These are phyloP conservation scores for Bipolaris zeicola DNA, from an alignment of 2,329 filamentous ascomycete species.

Conservation along the genomic window DNA sequence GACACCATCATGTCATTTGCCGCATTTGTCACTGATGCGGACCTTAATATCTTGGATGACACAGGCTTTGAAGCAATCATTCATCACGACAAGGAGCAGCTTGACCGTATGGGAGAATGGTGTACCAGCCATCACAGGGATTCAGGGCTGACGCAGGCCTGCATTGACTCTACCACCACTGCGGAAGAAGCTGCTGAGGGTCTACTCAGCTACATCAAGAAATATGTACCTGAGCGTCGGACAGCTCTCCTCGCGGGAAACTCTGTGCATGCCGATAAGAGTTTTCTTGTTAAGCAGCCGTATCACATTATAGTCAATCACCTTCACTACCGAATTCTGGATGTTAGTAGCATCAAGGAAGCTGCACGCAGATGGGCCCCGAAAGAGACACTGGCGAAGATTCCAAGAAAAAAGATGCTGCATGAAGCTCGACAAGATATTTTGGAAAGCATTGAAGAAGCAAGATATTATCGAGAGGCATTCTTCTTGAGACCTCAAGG, in stretches of 20 bases:
- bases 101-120: slow-evolving; percentile 87
- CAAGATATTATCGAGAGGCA: slow-evolving; percentile 75
- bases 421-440: slow-evolving; percentile 91
- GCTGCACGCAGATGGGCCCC: slow-evolving; percentile 81
- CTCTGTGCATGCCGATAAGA: slow-evolving; percentile 86
- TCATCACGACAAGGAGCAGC: slow-evolving; percentile 70
- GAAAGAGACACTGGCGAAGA: slow-evolving; percentile 62
- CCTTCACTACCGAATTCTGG: slow-evolving; percentile 87
- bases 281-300: slow-evolving; percentile 76
- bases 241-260: slow-evolving; percentile 85
- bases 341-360: slow-evolving; percentile 93
- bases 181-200: slow-evolving; percentile 72
- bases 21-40: slow-evolving; percentile 84
- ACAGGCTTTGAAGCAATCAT: slow-evolving; percentile 80
- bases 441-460: slow-evolving; percentile 92
- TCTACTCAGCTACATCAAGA: slow-evolving; percentile 78
- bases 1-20: slow-evolving; percentile 91
- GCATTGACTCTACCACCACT: slow-evolving; percentile 73
- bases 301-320: slow-evolving; percentile 76
- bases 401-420: slow-evolving; percentile 73
- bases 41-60: slow-evolving; percentile 76
- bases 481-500: slow-evolving; percentile 60
- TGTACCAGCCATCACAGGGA: slow-evolving; percentile 78
- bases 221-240: slow-evolving; percentile 68
- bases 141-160: slow-evolving; percentile 80